A percentile compares a stretch with the other conserved stretches of the same genome.
Conservation (phyloP, 2,329 filamentous ascomycete species). For the Xylariaceae sp. region DNA sequence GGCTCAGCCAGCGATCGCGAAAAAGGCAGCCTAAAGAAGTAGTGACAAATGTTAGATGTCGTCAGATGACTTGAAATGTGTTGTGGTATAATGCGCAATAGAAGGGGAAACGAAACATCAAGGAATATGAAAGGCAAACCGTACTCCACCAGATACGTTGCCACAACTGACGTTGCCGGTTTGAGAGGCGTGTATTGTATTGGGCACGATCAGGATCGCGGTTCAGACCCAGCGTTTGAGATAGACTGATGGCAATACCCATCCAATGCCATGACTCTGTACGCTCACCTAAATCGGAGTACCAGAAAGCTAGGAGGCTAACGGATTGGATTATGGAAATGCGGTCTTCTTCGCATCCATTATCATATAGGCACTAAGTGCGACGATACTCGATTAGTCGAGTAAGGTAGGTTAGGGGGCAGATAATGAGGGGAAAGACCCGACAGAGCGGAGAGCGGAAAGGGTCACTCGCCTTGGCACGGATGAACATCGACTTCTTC, state of each 20-base stretch:
- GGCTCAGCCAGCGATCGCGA: conserved; percentile 49
- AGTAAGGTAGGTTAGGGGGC: too few species aligned
- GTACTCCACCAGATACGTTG: conserved; percentile 49
- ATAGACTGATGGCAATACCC: conserved; percentile 28
- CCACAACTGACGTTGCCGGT: conserved; percentile 40
- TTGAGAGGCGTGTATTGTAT: conserved; percentile 21
- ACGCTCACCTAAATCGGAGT: conserved; percentile 24
- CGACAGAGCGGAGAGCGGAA: background rate
- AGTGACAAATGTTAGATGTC: conserved; percentile 2
- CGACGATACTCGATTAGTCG: background rate
- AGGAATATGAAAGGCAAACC: background rate
- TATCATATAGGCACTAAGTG: conserved; percentile 21
- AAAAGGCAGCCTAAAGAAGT: conserved; percentile 40
- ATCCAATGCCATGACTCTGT: conserved; percentile 28
- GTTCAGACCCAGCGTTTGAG: conserved; percentile 25
- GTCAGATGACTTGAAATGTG: background rate
- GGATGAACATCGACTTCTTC: conserved; percentile 26
- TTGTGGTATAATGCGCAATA: too few species aligned
- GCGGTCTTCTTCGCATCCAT: conserved; percentile 23
- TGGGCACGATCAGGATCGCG: conserved; percentile 22
- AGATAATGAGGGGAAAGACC: too few species aligned
- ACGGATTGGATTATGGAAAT: conserved; percentile 27
- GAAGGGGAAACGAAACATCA: background rate
- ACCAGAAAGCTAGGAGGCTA: conserved; percentile 27
- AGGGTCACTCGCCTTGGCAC: conserved; percentile 19